These are phyloP conservation scores for Delonix regia DNA, from an alignment of 306 rosid genomes.

Conservation along the genomic window DNA sequence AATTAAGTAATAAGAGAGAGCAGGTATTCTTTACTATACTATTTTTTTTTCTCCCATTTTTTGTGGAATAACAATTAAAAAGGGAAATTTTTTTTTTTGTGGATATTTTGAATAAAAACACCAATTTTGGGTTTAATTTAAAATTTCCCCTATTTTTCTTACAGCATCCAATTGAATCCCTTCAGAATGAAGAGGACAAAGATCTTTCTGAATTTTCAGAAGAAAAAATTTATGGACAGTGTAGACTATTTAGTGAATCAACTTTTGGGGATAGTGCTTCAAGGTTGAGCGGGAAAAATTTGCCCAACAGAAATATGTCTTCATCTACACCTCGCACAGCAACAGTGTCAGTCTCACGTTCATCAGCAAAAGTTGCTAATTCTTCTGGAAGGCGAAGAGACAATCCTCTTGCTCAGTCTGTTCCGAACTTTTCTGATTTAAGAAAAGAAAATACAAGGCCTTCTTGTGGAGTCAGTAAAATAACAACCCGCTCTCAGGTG, in stretches of 20 bases:
- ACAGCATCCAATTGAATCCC: slow-evolving; percentile 54
- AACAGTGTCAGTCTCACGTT: slow-evolving; percentile 43
- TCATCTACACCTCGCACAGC: slow-evolving; percentile 50
- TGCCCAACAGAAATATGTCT: slow-evolving; percentile 46
- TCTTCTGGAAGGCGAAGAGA: slow-evolving; percentile 64
- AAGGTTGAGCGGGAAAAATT: slow-evolving; percentile 53
- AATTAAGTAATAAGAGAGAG: slow-evolving; percentile 48
- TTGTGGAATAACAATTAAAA: slow-evolving; percentile 21
- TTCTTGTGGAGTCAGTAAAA: slow-evolving; percentile 53
- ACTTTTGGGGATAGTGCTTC: slow-evolving; percentile 48
- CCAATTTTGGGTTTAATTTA: slow-evolving; percentile 3
- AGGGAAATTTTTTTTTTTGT: not conserved
- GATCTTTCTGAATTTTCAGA: slow-evolving; percentile 49
- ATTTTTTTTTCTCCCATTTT: not conserved
- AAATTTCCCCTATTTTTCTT: slow-evolving; percentile 27
- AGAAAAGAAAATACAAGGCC: slow-evolving; percentile 76
- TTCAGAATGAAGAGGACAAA: slow-evolving; percentile 53
- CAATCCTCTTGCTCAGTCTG: slow-evolving; percentile 65
- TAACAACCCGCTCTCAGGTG: slow-evolving; percentile 48
- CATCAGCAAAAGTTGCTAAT: slow-evolving; percentile 53
- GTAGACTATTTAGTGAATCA: slow-evolving; percentile 40
- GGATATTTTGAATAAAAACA: slow-evolving; percentile 10
- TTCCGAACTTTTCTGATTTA: slow-evolving; percentile 75
- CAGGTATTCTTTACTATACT: slow-evolving; percentile 63
- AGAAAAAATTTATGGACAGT: slow-evolving; percentile 49